Evolutionary conservation across 495 filamentous ascomycete species (phyloP).

Genomic region (Penicillium manginii): DNA sequence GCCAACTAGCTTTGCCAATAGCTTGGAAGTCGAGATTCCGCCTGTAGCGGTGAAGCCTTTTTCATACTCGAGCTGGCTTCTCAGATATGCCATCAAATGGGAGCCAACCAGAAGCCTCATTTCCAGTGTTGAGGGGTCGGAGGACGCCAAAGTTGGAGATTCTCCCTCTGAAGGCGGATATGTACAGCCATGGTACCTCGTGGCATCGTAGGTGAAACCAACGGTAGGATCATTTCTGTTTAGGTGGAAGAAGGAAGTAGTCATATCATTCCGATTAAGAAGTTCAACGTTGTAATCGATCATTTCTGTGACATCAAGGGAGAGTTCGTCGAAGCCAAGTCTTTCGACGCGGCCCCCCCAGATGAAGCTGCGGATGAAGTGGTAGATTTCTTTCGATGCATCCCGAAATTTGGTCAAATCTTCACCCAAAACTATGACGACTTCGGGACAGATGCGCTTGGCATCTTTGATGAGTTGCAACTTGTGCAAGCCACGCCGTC

Average conservation of each 20-base stretch:
- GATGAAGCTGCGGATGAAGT: constrained; percentile 65
- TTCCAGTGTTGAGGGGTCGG: constrained; percentile 34
- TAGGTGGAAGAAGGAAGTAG: constrained; percentile 79
- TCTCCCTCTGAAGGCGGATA: constrained; percentile 44
- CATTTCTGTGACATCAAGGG: constrained; percentile 82
- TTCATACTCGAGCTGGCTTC: constrained; percentile 70
- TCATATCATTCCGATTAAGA: constrained; percentile 67
- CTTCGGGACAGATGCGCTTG: constrained; percentile 76
- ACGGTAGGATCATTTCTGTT: constrained; percentile 71
- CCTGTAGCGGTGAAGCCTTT: constrained; percentile 84
- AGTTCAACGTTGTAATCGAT: constrained; percentile 75
- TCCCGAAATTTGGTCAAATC: constrained; percentile 84
- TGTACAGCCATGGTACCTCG: constrained; percentile 58
- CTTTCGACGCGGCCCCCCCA: constrained; percentile 79
- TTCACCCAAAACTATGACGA: constrained; percentile 84
- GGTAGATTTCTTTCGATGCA: constrained; percentile 79
- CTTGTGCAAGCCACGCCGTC: constrained; percentile 76
- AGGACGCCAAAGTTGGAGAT: neutral
- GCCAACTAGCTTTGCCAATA: constrained; percentile 83
- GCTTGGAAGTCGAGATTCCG: constrained; percentile 85
- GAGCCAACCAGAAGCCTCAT: constrained; percentile 68
- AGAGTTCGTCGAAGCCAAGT: constrained; percentile 86
- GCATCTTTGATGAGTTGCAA: constrained; percentile 83
- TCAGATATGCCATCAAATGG: constrained; percentile 74
- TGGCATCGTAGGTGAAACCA: constrained; percentile 80